phyloP scores from a whole-genome alignment of 1,139 yeast species.

The Sugiyamaella castrensis region DNA sequence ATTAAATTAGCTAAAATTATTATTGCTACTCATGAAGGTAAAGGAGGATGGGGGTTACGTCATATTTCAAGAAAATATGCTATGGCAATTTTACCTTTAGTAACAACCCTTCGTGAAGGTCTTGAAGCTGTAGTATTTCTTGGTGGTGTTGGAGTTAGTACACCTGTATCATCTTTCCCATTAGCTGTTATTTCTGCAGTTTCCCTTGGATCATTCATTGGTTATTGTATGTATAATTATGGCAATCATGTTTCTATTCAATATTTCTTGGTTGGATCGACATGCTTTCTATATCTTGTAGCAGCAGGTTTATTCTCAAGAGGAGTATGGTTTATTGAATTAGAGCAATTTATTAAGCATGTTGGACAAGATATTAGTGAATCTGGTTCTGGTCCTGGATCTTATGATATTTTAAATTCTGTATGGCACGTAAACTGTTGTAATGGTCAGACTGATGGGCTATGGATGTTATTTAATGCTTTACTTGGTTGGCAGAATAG shows the following conservation, averaged over 20 bases:
- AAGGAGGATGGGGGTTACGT: constrained; percentile 25
- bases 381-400: constrained; percentile 87
- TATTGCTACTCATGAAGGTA: constrained; percentile 39
- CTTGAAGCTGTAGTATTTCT: constrained; percentile 88
- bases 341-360: constrained; percentile 53
- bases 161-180: constrained; percentile 61
- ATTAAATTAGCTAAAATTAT: constrained; percentile 57
- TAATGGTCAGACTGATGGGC: constrained; percentile 81
- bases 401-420: constrained; percentile 68
- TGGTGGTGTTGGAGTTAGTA: constrained; percentile 71
- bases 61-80: constrained; percentile 57
- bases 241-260: constrained; percentile 69
- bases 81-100: constrained; percentile 72
- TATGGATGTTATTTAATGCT: constrained; percentile 92
- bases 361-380: constrained; percentile 92
- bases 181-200: constrained; percentile 77
- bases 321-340: constrained; percentile 84
- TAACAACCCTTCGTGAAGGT: constrained; percentile 87
- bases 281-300: constrained; percentile 77
- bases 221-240: constrained; percentile 65
- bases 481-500: constrained; percentile 88
- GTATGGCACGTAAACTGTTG: constrained; percentile 97
- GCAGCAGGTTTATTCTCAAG: constrained; percentile 87
- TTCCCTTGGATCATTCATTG: constrained; percentile 67
- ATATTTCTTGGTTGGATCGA: constrained; percentile 72